Evolutionary conservation across 371 early-diverging fungal genomes (phyloP).

Genomic region (Rhizomucor miehei): DNA sequence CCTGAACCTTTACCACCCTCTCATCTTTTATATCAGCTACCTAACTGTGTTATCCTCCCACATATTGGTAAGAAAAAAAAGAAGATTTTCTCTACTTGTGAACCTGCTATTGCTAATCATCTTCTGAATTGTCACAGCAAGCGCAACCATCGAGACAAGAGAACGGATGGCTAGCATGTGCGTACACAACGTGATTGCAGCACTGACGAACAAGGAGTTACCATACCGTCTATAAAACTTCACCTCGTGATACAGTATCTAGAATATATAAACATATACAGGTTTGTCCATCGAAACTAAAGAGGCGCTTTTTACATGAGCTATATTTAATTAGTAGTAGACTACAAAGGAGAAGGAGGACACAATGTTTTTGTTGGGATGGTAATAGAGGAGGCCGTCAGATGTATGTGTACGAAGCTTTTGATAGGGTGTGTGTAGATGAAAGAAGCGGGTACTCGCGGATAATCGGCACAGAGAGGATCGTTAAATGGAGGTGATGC

Average conservation of each 20-base stretch:
- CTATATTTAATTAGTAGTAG: too few relatives aligned
- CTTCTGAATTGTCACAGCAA: slow-evolving; percentile 38
- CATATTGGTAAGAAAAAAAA: slow-evolving; percentile 50
- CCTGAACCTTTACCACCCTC: slow-evolving; percentile 79
- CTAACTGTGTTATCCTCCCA: slow-evolving; percentile 70
- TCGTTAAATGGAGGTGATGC: slow-evolving; percentile 42
- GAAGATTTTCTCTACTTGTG: too few relatives aligned
- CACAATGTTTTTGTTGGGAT: too few relatives aligned
- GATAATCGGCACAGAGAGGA: too few relatives aligned
- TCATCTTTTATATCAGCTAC: slow-evolving; percentile 58
- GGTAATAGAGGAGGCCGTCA: too few relatives aligned
- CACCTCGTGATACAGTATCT: neutral
- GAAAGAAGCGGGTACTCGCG: too few relatives aligned
- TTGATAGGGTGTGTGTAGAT: too few relatives aligned
- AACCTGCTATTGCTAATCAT: slow-evolving; percentile 3
- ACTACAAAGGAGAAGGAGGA: too few relatives aligned
- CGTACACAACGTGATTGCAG: slow-evolving; percentile 26
- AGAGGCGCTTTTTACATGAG: too few relatives aligned
- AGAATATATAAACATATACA: neutral
- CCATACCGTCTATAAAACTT: slow-evolving; percentile 12
- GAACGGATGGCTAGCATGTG: slow-evolving; percentile 70
- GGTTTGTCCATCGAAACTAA: too few relatives aligned
- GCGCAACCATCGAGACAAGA: slow-evolving; percentile 80
- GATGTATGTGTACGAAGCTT: too few relatives aligned
- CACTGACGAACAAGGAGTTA: slow-evolving; percentile 9